Evolutionary conservation across 2,329 filamentous ascomycete genomes (phyloP).

Genomic region (Cladophialophora chaetospira): DNA sequence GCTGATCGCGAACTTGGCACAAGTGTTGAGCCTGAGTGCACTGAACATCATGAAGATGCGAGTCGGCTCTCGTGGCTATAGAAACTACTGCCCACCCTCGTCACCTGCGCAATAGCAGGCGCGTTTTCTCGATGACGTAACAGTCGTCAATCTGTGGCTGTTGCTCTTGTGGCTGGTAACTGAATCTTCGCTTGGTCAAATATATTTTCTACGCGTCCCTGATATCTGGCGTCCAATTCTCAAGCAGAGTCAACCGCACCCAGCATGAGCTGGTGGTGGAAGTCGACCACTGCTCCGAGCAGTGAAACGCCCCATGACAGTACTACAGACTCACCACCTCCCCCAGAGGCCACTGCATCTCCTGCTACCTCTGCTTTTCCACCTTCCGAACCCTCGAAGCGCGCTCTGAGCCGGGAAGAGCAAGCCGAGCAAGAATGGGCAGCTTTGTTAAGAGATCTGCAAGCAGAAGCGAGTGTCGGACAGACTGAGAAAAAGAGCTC

Average conservation of each 20-base stretch:
- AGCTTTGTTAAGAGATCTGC: constrained; percentile 54
- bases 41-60: no score
- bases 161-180: constrained; percentile 10
- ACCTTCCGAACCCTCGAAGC: constrained; percentile 29
- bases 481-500: constrained; percentile 15
- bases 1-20: no score
- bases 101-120: background rate
- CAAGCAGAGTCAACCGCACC: background rate
- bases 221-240: background rate
- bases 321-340: background rate
- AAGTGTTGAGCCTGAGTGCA: no score
- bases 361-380: constrained; percentile 22
- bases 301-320: background rate
- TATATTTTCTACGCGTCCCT: background rate
- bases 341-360: constrained; percentile 14
- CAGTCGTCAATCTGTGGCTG: constrained; percentile 10
- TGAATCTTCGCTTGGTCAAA: no score
- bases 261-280: constrained; percentile 52
- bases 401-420: constrained; percentile 46
- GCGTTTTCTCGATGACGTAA: constrained; percentile 6
- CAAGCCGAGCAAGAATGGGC: constrained; percentile 58
- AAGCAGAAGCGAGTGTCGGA: constrained; percentile 34
- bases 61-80: constrained; percentile 6
- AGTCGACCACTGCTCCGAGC: constrained; percentile 36
- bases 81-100: background rate